Evolutionary conservation across 2,329 filamentous ascomycete species (phyloP).

Genomic region (Cephalotrichum gorgonifer): DNA sequence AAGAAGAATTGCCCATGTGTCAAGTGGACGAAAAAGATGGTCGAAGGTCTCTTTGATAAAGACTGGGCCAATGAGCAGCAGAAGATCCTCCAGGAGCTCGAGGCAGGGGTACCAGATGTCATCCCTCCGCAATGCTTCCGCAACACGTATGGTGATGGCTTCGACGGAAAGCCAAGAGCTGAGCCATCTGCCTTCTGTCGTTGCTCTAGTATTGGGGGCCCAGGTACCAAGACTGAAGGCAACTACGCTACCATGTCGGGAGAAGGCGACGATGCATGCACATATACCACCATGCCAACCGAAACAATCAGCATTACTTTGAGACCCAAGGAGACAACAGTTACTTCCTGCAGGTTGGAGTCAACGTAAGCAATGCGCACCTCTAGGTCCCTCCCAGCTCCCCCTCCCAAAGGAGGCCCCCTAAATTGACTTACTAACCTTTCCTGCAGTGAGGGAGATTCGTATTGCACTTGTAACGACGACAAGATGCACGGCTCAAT

Average conservation of each 20-base stretch:
- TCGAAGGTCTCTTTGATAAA: neutral
- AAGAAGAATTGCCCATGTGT: neutral
- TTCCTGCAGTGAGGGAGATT: neutral
- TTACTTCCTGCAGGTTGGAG: neutral
- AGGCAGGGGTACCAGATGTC: neutral
- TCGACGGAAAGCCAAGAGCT: neutral
- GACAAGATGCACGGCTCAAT: conserved; percentile 5
- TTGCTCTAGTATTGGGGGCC: neutral
- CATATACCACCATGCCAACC: neutral
- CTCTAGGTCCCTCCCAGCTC: neutral
- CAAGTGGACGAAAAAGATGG: neutral
- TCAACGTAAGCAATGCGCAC: neutral
- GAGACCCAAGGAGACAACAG: neutral
- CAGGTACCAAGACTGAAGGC: neutral
- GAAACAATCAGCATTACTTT: neutral
- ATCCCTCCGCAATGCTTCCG: neutral
- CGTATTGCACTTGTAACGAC: conserved; percentile 8
- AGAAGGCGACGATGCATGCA: neutral
- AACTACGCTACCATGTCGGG: neutral
- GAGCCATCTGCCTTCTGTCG: neutral
- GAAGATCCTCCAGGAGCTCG: neutral
- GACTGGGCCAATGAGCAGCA: neutral
- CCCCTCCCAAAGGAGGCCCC: neutral
- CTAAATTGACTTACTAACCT: neutral
- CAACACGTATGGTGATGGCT: neutral